Base-by-base conservation (phyloP, 1,284 basidiomycete species). In the Microstroma glucosiphilum region DNA sequence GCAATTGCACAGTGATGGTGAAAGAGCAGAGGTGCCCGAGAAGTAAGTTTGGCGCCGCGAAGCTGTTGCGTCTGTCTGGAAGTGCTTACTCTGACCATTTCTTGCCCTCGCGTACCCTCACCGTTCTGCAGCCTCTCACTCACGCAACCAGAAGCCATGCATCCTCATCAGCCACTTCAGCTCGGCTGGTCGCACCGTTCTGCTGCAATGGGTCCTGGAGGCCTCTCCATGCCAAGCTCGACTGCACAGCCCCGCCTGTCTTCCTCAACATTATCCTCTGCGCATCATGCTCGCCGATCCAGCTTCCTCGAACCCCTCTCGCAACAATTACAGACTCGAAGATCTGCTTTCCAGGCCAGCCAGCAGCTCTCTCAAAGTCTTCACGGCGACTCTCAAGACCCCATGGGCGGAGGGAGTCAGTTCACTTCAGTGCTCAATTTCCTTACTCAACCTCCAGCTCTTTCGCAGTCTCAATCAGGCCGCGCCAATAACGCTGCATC, bases 61-160 rank as follows among this genome's bases (percentile, higher is more conserved):
- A 37, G 40, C 53, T 25, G 26, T 37, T 37, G 30, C 9, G 30
- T 37, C 30, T 11, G 4, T 7, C 41, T 58, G 15, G 7, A 58
- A 13, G 43, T 26, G 26, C 48, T 37, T 30, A 9, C 17, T 25
- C 17, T 60, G 30, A 12, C 1, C 62, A 60, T 49, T 37, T 3
- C 30, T 9, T 37, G 30, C 30, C 30, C 30, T 9, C 30, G 30
- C 30, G 4, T 37, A 3, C 9, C 30, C 3, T 37, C 30, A 37
- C 3, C 30, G 30, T 37, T 4, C 30, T 37, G 3, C 30, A 37
- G 30, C 56, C 63, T 76, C 11, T 78, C 77, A n/a, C 57, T 77
- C 12, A 71, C 77, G 26, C 77, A 78, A 59, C 77, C 77, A 11
- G 77, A 77, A 57, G 70, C 70, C 21, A 68, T 77, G 37, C 66